phyloP scores from a whole-genome alignment of 1,284 basidiomycete genomes.

The Ustanciosporium gigantosporum region DNA sequence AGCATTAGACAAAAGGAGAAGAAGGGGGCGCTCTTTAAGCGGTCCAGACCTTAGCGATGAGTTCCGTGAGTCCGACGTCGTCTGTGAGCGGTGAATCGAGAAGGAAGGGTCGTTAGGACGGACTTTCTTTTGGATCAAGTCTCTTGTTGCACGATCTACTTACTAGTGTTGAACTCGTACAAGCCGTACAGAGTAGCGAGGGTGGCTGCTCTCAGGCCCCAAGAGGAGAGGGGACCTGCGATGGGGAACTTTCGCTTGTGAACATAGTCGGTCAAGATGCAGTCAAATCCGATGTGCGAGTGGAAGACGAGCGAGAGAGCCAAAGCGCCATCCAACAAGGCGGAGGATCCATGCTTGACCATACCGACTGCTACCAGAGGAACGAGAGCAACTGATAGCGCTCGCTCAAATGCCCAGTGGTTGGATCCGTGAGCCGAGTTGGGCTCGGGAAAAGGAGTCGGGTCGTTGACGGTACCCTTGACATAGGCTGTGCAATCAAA shows the following conservation, averaged over 20 bases:
- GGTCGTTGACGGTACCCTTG: slow-evolving; percentile 93
- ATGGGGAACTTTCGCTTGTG: slow-evolving; percentile 87
- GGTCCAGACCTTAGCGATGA: slow-evolving; percentile 71
- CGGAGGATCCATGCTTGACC: slow-evolving; percentile 59
- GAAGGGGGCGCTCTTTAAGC: slow-evolving; percentile 65
- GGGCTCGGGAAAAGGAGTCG: slow-evolving; percentile 81
- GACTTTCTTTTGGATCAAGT: neutral
- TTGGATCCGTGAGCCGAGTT: slow-evolving; percentile 78
- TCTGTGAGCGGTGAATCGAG: slow-evolving; percentile 21
- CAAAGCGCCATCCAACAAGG: slow-evolving; percentile 77
- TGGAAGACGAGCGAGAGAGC: slow-evolving; percentile 86
- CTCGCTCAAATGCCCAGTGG: slow-evolving; percentile 96
- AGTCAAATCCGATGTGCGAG: slow-evolving; percentile 76
- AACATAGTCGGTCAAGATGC: slow-evolving; percentile 73
- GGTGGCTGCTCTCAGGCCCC: slow-evolving; percentile 78
- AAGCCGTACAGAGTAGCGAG: slow-evolving; percentile 85
- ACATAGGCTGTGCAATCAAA: slow-evolving; percentile 71
- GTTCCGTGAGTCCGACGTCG: slow-evolving; percentile 86
- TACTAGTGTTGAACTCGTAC: slow-evolving; percentile 66
- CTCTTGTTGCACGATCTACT: slow-evolving; percentile 5
- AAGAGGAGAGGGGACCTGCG: slow-evolving; percentile 71
- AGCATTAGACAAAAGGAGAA: neutral
- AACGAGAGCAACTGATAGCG: slow-evolving; percentile 82
- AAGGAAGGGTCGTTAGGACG: slow-evolving; percentile 3
- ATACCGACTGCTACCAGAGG: slow-evolving; percentile 67